Evolutionary conservation across 1,139 yeast genomes (phyloP).

Genomic region (Trichomonascaceae sp.): DNA sequence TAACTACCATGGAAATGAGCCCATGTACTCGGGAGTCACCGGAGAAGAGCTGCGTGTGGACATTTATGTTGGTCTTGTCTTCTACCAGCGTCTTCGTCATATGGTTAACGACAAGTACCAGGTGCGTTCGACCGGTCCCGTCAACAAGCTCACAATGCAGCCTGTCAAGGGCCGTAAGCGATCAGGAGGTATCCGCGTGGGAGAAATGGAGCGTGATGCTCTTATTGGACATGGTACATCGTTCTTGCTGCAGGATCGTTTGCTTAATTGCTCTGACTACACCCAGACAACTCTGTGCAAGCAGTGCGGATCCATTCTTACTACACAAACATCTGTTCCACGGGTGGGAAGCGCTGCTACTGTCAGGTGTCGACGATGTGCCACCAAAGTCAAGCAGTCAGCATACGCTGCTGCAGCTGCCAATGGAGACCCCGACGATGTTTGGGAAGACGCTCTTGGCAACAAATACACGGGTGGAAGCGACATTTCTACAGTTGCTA

Average conservation of each 20-base stretch:
- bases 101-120: conserved; percentile 99
- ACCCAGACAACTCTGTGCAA: conserved; percentile 85
- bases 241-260: conserved; percentile 84
- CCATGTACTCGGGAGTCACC: conserved; percentile 97
- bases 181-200: conserved; percentile 98
- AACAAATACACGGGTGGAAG: conserved; percentile 84
- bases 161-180: conserved; percentile 99
- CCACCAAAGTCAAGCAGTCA: conserved; percentile 44
- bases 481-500: conserved; percentile 84
- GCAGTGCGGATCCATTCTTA: conserved; percentile 81
- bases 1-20: conserved; percentile 97
- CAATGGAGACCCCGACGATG: too few relatives aligned
- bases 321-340: conserved; percentile 85
- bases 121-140: conserved; percentile 98
- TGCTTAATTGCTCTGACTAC: conserved; percentile 91
- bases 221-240: conserved; percentile 99
- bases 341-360: conserved; percentile 71
- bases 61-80: conserved; percentile 91
- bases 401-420: conserved; percentile 24
- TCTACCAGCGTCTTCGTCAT: conserved; percentile 96
- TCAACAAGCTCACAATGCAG: conserved; percentile 93
- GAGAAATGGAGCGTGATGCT: conserved; percentile 99
- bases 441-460: conserved; percentile 98
- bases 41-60: conserved; percentile 96
- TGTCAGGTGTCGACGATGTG: conserved; percentile 86